Conservation (phyloP, 108 stramenopile species). For the Discostella stelligeroides region DNA sequence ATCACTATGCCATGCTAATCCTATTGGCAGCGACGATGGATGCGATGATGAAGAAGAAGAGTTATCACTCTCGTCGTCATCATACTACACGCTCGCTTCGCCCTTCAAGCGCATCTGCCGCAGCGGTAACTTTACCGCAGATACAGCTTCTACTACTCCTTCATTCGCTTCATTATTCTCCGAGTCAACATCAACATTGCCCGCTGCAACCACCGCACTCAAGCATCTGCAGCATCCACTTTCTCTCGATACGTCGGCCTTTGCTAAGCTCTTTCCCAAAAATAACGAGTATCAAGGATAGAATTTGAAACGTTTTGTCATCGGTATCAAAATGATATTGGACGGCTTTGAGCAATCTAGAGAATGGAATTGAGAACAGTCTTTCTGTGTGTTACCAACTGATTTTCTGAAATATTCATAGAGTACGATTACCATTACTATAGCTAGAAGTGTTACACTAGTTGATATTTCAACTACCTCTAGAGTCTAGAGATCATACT, state of each 20-base stretch:
- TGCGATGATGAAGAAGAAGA: conserved; percentile 1
- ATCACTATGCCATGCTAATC: conserved; percentile 33
- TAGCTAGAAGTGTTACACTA: background rate
- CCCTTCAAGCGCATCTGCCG: conserved; percentile 33
- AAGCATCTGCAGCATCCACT: conserved; percentile 35
- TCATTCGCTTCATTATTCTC: background rate
- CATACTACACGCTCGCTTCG: background rate
- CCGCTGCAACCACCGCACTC: background rate
- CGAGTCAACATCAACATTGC: too few species aligned
- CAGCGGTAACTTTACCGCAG: conserved; percentile 1
- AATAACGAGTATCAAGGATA: conserved; percentile 7
- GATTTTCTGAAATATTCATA: background rate
- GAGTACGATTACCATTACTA: background rate
- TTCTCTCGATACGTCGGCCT: conserved; percentile 7
- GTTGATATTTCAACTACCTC: too few species aligned
- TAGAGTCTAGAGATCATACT: too few species aligned
- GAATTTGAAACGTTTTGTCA: background rate
- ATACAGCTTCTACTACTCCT: background rate
- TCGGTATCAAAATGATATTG: too few species aligned
- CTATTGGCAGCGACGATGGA: conserved; percentile 20
- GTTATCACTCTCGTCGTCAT: conserved; percentile 10
- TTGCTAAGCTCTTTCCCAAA: background rate
- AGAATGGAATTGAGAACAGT: background rate
- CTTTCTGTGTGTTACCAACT: background rate
- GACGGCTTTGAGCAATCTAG: too few species aligned